Evolutionary conservation across 192 early-diverging fungal species (phyloP), one percentile per base, ranked within the genome.

Genomic region (Coemansia erecta): DNA sequence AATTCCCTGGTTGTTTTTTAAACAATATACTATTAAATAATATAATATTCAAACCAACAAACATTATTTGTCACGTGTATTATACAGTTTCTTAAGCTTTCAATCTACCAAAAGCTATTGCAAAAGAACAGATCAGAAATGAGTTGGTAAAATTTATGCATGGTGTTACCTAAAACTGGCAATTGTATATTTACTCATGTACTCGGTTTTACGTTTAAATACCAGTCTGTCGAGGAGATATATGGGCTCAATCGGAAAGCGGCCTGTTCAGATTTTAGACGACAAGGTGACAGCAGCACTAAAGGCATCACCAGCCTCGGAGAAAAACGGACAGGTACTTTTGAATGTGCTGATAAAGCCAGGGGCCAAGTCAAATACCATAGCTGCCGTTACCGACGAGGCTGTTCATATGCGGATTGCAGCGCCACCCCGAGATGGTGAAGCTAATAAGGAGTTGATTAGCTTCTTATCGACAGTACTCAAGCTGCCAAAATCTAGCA

Each of bases 341-440:
- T 37, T 60, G 18, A 48, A 40, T 40, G 35, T 60, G 35, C 19
- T 26, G 12, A 43, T 56, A 44, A 59, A 59, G 46, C 58, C 58
- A 46, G 46, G 47, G 6, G 58, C 58, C 4, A 45, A 59, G 31
- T 33, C 26, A 40, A 39, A 8, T 21, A 37, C 17, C 31, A 46
- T 59, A 33, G 47, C 46, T 24, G 47, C 22, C 18, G 39, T 59
- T 3, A 40, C 44, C 7, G 6, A 45, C 3, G 45, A 59, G 28
- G 58, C 58, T 8, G 28, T 59, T 14, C 35, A 33, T 15, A 40
- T 59, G 13, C 58, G 54, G 26, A 66, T 66, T 37, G 40, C 64
- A 35, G 64, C 64, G 7, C 56, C 64, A 17, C 64, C 64, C 10
- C 51, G 56, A 47, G 64, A 66, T 52, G 64, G 64, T 22, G 56